Base-by-base conservation (phyloP, 352 stramenopile genomes). In the Pythium plurisporium region DNA sequence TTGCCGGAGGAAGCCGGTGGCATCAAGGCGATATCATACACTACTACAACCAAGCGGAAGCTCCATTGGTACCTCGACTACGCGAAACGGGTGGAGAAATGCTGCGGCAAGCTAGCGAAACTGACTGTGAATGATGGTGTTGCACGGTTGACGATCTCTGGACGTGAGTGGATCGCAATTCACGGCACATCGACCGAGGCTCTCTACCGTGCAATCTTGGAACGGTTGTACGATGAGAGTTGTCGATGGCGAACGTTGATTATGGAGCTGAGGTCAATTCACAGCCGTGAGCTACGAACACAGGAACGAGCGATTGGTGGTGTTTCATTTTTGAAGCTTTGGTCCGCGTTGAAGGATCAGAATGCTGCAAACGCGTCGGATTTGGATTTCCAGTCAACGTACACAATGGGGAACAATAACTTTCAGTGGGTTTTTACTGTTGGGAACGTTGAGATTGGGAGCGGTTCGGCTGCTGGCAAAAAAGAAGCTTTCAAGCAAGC, bases 61-160 rank as follows among this genome's bases (percentile, higher is more conserved):
- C 74, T 88, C 62, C 76, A 72, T 20, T 91, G 78, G 45, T 91
- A 88, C 40, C 51, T 89, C 0, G 76, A 87, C 36, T 87, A 88
- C 33, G 63, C 72, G 12, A 55, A 86, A 52, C 69, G 77, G 5
- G 78, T 82, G 20, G 61, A 83, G 42, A 49, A 71, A 1, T 47
- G 76, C 7, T 82, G 67, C 22, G 64, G 75, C 22, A 36, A 42
- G 3, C 59, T 72, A 14, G 59, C 84, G 10, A 74, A 75, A 34
- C 57, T 91, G 9, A 70, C 65, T 15, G 66, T 87, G 27, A 44
- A 70, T 7, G 56, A 73, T 29, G 50, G 40, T 3, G 70, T 70
- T 48, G 77, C 67, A 11, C 25, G 55, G 2, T 62, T 91, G 36
- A 75, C 51, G 40, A 59, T 89, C 7, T 66, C 58, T 38, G 74